Evolutionary conservation across 2,329 filamentous ascomycete genomes (phyloP).

Genomic region (Raffaelea ambrosiae): DNA sequence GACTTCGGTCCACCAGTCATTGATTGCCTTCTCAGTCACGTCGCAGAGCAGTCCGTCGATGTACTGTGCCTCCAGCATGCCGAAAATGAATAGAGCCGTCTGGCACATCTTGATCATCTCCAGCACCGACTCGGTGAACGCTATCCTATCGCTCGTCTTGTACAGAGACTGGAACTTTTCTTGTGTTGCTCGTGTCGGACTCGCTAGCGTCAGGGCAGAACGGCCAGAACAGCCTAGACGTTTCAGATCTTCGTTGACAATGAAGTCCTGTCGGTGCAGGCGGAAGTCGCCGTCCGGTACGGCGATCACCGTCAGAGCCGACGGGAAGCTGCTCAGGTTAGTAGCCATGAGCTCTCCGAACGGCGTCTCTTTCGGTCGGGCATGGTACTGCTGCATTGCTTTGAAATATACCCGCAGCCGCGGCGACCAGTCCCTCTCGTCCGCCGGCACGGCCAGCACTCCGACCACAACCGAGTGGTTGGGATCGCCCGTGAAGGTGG

Average conservation of each 20-base stretch:
- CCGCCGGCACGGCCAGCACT: constrained; percentile 71
- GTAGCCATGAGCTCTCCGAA: constrained; percentile 88
- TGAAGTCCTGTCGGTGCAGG: constrained; percentile 73
- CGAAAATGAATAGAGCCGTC: constrained; percentile 78
- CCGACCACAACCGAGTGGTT: constrained; percentile 70
- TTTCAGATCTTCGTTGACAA: constrained; percentile 92
- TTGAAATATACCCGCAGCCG: constrained; percentile 77
- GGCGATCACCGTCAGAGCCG: constrained; percentile 81
- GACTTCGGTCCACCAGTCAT: constrained; percentile 94
- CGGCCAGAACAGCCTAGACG: constrained; percentile 85
- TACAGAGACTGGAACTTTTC: constrained; percentile 91
- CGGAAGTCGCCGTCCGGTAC: constrained; percentile 80
- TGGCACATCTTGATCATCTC: constrained; percentile 91
- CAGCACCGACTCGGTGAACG: constrained; percentile 68
- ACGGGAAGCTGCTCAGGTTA: constrained; percentile 86
- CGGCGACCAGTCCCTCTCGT: constrained; percentile 72
- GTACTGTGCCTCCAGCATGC: constrained; percentile 78
- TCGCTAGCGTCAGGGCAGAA: constrained; percentile 70
- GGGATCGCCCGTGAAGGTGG: constrained; percentile 83
- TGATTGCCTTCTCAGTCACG: constrained; percentile 79
- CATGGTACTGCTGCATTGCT: constrained; percentile 77
- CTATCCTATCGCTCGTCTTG: constrained; percentile 73
- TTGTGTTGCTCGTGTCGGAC: constrained; percentile 71
- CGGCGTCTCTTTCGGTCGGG: constrained; percentile 70
- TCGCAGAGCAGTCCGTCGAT: constrained; percentile 90